Evolutionary conservation across 2,329 filamentous ascomycete genomes (phyloP).

Genomic region (Boeremia lycopersici): DNA sequence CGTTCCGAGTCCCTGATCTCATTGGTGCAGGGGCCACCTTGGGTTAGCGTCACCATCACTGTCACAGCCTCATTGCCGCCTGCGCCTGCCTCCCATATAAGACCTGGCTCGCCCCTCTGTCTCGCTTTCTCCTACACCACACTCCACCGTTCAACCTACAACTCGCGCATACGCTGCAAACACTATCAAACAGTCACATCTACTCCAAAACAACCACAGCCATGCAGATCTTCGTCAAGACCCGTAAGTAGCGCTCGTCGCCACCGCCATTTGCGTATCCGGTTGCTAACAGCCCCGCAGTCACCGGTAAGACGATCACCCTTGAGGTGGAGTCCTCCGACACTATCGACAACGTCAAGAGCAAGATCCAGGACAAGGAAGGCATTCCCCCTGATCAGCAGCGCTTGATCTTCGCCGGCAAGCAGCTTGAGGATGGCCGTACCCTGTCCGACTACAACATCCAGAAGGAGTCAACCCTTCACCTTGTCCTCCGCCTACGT

Average conservation of each 20-base stretch:
- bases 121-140: constrained; percentile 21
- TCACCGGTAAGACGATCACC: constrained; percentile 72
- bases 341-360: constrained; percentile 96
- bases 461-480: constrained; percentile 79
- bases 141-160: constrained; percentile 15
- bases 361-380: constrained; percentile 97
- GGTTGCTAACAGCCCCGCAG: constrained; percentile 50
- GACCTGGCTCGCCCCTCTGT: constrained; percentile 28
- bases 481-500: constrained; percentile 75
- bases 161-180: constrained; percentile 14
- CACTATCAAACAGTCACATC: constrained; percentile 17
- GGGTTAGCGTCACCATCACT: constrained; percentile 37
- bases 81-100: constrained; percentile 37
- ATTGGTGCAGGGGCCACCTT: constrained; percentile 40
- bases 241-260: constrained; percentile 66
- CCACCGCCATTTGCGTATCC: constrained; percentile 20
- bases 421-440: constrained; percentile 94
- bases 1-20: constrained; percentile 36
- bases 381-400: constrained; percentile 97
- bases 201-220: constrained; percentile 15
- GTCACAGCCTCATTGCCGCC: constrained; percentile 45
- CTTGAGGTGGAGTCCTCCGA: constrained; percentile 74
- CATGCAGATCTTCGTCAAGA: constrained; percentile 99
- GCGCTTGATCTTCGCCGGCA: constrained; percentile 94
- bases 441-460: constrained; percentile 95